phyloP scores from a whole-genome alignment of 495 filamentous ascomycete species.

The Aspergillus campestris region DNA sequence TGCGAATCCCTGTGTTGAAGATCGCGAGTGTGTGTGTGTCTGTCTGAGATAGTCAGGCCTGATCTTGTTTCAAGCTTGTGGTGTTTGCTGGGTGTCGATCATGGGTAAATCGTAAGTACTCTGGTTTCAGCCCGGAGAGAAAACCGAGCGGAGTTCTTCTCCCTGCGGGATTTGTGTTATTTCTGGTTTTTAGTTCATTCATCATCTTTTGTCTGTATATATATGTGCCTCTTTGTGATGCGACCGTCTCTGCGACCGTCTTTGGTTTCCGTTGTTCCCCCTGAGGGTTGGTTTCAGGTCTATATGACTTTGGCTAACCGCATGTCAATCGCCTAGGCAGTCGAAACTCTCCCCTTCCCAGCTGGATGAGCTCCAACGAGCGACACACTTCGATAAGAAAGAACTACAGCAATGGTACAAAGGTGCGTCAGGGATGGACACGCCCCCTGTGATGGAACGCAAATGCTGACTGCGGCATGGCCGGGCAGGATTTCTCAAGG shows the following conservation, averaged over 20 bases:
- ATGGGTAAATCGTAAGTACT: constrained; percentile 40
- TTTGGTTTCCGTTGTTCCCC: not conserved
- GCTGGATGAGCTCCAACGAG: constrained; percentile 87
- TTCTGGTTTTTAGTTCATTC: too few relatives aligned
- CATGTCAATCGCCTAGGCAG: constrained; percentile 44
- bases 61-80: not conserved
- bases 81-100: constrained; percentile 9
- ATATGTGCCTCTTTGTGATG: too few relatives aligned
- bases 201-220: too few relatives aligned
- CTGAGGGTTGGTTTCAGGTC: not conserved
- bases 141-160: not conserved
- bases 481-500: constrained; percentile 82
- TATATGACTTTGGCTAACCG: not conserved
- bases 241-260: not conserved
- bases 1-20: not conserved
- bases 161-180: not conserved
- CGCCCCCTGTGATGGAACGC: not conserved
- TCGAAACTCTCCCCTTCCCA: constrained; percentile 94
- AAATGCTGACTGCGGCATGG: not conserved
- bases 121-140: constrained; percentile 1
- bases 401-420: constrained; percentile 99
- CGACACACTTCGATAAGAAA: constrained; percentile 99
- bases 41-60: too few relatives aligned
- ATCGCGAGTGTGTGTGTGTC: too few relatives aligned
- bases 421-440: constrained; percentile 44